Conservation (phyloP, 2,329 filamentous ascomycete species). For the Penicillium sp. region DNA sequence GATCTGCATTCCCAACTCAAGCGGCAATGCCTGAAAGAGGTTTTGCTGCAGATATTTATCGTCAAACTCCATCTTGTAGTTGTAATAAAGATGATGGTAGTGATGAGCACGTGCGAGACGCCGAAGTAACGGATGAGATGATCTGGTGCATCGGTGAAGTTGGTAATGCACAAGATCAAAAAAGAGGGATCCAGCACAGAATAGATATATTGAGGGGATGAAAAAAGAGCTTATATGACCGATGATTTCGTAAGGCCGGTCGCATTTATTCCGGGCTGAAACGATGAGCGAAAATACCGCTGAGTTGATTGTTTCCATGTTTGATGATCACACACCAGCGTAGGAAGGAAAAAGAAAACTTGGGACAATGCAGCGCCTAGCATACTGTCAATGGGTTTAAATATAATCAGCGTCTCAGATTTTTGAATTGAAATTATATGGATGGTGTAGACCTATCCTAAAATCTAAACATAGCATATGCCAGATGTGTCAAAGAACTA, state of each 20-base stretch:
- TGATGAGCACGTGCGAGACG: conserved; percentile 17
- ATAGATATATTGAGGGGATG: conserved; percentile 13
- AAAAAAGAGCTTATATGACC: not conserved
- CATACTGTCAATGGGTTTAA: too few species aligned
- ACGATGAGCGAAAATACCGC: not conserved
- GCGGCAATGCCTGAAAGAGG: conserved; percentile 16
- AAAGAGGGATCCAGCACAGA: conserved; percentile 18
- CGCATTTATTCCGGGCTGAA: not conserved
- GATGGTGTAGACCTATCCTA: too few species aligned
- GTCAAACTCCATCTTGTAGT: conserved; percentile 18
- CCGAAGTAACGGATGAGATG: conserved; percentile 14
- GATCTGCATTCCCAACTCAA: conserved; percentile 15
- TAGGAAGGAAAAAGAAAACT: too few species aligned
- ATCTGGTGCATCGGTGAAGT: conserved; percentile 18
- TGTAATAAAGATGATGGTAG: conserved; percentile 26
- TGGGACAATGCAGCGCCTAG: too few species aligned
- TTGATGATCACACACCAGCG: not conserved
- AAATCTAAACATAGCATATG: too few species aligned
- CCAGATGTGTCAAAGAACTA: too few species aligned
- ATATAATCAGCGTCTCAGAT: too few species aligned
- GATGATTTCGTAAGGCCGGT: not conserved
- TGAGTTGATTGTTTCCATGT: not conserved
- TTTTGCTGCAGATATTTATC: conserved; percentile 15
- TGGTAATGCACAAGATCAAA: conserved; percentile 21
- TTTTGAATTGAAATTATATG: too few species aligned